Conservation (phyloP, 257 asterid genomes). For the Vinca minor region DNA sequence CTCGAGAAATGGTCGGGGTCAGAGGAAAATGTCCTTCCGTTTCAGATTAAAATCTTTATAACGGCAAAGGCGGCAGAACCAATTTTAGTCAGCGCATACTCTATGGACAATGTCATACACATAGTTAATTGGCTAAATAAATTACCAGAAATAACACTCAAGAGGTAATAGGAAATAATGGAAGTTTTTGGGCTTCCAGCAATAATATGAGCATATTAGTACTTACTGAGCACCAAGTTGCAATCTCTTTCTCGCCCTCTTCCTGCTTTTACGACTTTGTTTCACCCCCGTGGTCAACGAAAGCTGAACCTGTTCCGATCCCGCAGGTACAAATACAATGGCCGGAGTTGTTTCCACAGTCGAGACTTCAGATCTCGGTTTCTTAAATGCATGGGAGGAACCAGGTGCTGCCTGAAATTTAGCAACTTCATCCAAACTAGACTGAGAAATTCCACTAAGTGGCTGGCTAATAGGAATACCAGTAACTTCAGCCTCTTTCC, state of each 20-base stretch:
- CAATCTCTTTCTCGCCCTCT: conserved; percentile 18
- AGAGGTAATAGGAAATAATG: not conserved
- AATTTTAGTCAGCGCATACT: no score
- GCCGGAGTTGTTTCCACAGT: conserved; percentile 13
- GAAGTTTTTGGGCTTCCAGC: not conserved
- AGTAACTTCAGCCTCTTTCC: conserved; percentile 26
- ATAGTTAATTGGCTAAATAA: not conserved
- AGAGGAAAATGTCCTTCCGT: not conserved
- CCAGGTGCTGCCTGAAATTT: conserved; percentile 9
- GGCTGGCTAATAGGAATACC: conserved; percentile 5
- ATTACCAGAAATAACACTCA: not conserved
- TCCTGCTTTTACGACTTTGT: conserved; percentile 26
- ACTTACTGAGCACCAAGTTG: conserved; percentile 31
- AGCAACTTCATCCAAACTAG: conserved; percentile 14
- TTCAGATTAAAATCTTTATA: not conserved
- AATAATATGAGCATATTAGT: not conserved
- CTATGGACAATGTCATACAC: not conserved
- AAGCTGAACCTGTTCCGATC: conserved; percentile 10
- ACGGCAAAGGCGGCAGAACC: not conserved
- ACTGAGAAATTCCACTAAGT: conserved; percentile 3
- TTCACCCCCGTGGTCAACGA: conserved; percentile 15
- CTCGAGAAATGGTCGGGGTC: not conserved
- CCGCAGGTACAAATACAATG: conserved; percentile 36
- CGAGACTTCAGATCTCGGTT: conserved; percentile 20
- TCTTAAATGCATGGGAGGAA: conserved; percentile 29